Conservation (phyloP, 2,329 filamentous ascomycete genomes). For the Leptographium procerum region DNA sequence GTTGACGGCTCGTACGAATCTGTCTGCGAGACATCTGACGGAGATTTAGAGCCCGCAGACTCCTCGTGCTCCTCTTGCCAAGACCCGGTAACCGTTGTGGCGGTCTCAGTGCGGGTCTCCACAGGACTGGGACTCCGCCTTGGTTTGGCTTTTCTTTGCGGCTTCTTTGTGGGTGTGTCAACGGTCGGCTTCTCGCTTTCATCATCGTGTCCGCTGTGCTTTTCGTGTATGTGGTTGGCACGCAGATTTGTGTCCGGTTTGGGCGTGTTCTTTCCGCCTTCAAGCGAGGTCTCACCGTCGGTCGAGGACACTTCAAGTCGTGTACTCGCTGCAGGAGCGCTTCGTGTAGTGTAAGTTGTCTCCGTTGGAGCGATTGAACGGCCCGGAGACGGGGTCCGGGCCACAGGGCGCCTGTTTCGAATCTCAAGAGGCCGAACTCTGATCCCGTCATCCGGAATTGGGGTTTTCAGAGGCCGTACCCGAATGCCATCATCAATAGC, state of each 20-base stretch:
- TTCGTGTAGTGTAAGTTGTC: background rate
- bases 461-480: background rate
- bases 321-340: slow-evolving; percentile 5
- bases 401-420: background rate
- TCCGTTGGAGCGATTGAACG: background rate
- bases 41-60: slow-evolving; percentile 3
- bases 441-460: background rate
- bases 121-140: slow-evolving; percentile 18
- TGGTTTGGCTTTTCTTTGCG: slow-evolving; percentile 7
- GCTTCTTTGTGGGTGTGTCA: slow-evolving; percentile 14
- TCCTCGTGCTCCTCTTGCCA: slow-evolving; percentile 15
- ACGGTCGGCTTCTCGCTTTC: slow-evolving; percentile 13
- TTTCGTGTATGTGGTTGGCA: background rate
- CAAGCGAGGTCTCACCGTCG: background rate
- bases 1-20: slow-evolving; percentile 29
- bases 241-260: background rate
- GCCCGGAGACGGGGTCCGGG: background rate
- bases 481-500: slow-evolving; percentile 11
- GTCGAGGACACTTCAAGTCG: background rate
- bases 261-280: slow-evolving; percentile 12
- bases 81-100: slow-evolving; percentile 13
- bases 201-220: slow-evolving; percentile 11
- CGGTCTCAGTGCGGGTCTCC: slow-evolving; percentile 19
- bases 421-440: background rate
- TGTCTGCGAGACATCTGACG: slow-evolving; percentile 19